phyloP scores from a whole-genome alignment of 768 basidiomycete genomes.

The Udeniomyces megalosporus region DNA sequence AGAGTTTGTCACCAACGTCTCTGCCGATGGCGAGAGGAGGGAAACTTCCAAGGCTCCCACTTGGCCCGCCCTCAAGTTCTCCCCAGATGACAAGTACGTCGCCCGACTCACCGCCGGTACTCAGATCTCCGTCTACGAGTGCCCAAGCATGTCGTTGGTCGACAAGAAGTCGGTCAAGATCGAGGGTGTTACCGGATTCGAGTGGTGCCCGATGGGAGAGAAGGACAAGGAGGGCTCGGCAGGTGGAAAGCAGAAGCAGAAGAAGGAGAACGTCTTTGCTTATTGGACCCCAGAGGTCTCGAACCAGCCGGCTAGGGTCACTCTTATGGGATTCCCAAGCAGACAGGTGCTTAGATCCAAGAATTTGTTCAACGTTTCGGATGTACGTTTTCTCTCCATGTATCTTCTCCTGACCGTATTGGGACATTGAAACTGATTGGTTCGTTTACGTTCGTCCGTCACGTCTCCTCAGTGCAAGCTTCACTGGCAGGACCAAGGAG shows the following conservation, averaged over 20 bases:
- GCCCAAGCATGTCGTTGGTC: slow-evolving; percentile 81
- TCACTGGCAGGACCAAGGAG: slow-evolving; percentile 95
- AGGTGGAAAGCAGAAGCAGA: slow-evolving; percentile 37
- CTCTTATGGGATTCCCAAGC: slow-evolving; percentile 75
- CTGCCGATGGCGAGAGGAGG: not conserved
- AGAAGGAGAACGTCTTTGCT: slow-evolving; percentile 81
- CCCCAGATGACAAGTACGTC: slow-evolving; percentile 85
- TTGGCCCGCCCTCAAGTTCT: slow-evolving; percentile 97
- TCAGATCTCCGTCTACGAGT: slow-evolving; percentile 91
- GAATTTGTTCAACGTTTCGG: slow-evolving; percentile 93
- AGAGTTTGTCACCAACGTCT: slow-evolving; percentile 33
- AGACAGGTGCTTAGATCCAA: slow-evolving; percentile 74
- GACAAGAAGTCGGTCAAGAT: slow-evolving; percentile 96
- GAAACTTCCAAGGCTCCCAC: slow-evolving; percentile 17
- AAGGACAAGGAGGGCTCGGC: slow-evolving; percentile 55
- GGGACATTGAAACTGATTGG: not conserved
- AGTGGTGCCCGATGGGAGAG: slow-evolving; percentile 91
- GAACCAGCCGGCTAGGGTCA: slow-evolving; percentile 93
- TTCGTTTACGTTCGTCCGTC: not conserved
- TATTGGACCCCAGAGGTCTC: slow-evolving; percentile 96
- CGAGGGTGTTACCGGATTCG: slow-evolving; percentile 92
- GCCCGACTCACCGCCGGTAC: slow-evolving; percentile 75
- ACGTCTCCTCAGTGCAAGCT: slow-evolving; percentile 64
- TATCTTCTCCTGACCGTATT: not conserved
- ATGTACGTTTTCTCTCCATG: slow-evolving; percentile 41